Evolutionary conservation across 345 rosid species (phyloP).

Genomic region (Microthlaspi erraticum): DNA sequence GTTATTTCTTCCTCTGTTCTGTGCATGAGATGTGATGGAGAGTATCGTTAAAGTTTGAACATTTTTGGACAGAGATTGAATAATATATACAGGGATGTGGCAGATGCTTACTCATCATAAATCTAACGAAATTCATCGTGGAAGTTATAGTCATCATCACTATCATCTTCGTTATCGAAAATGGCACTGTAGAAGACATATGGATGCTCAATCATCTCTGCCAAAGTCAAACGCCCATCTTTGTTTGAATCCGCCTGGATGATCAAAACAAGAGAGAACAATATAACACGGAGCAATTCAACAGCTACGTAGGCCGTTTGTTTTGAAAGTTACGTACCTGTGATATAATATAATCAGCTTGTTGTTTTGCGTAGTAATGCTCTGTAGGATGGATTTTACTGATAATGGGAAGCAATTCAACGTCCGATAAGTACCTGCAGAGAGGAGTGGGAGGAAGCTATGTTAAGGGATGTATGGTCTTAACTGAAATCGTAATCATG

Average conservation of each 20-base stretch:
- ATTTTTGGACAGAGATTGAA: not conserved
- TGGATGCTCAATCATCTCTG: conserved; percentile 91
- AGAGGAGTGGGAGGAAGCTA: conserved; percentile 22
- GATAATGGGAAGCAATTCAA: conserved; percentile 75
- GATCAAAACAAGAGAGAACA: conserved; percentile 23
- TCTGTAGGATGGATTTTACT: conserved; percentile 95
- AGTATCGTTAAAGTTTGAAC: not conserved
- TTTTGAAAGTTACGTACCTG: conserved; percentile 58
- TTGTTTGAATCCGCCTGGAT: conserved; percentile 88
- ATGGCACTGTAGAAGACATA: conserved; percentile 93
- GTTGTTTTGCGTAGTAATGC: conserved; percentile 91
- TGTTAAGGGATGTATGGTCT: conserved; percentile 19
- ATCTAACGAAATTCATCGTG: conserved; percentile 92
- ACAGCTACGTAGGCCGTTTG: conserved; percentile 13
- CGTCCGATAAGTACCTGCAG: conserved; percentile 69
- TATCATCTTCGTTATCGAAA: conserved; percentile 73
- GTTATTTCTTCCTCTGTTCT: conserved; percentile 32
- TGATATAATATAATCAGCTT: conserved; percentile 85
- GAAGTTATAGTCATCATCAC: conserved; percentile 55
- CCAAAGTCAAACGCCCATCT: conserved; percentile 75
- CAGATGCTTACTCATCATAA: conserved; percentile 40
- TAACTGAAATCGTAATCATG: conserved; percentile 23
- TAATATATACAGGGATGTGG: conserved; percentile 8
- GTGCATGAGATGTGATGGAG: not conserved
- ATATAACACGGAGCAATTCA: conserved; percentile 5